Evolutionary conservation across 345 rosid genomes (phyloP), one percentile per base, ranked within the genome.

Genomic region (Odontarrhena argentea): DNA sequence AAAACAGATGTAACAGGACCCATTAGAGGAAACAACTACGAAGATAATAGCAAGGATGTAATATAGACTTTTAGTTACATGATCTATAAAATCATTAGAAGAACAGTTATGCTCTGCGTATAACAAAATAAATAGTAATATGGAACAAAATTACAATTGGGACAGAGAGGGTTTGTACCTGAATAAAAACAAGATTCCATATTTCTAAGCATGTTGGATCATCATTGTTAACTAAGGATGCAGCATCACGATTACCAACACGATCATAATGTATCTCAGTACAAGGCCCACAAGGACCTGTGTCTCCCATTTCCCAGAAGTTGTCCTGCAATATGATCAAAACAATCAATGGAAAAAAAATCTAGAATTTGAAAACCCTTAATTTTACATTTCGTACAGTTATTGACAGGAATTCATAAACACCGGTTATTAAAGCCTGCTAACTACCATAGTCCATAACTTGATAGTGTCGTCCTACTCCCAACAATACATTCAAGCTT

Each of bases 271-370:
- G 96, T 56, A 94, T 94, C 79, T 91, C 99, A 4, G 96, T 94
- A 75, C 99, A 94, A 74, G 99, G 99, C 51, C 97, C 97, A 67
- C 97, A 91, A 10, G 97, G 99, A 78, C 97, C 97, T 18, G 96
- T 87, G 74, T 94, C 99, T 12, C 99, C 99, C 97, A 94, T 91
- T 86, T 91, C 97, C 97, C 99, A 94, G 69, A 91, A 94, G 72
- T 94, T 94, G 77, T 94, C 99, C 97, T 93, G 64, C 50, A 64
- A 30, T 41, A 59, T 60, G 5, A 69, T 25, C 9, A 67, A 70
- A 63, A 60, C 3, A 32, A 44, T 55, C 46, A 9, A 60, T 30
- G 36, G 36, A 53, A 55, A 18, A 18, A 26, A 1, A 64, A 4
- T 18, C 11, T 24, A 34, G 51, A 60, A 47, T 8, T 44, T 48